Conservation (phyloP, 768 basidiomycete species). For the Austroboletus festivus region DNA sequence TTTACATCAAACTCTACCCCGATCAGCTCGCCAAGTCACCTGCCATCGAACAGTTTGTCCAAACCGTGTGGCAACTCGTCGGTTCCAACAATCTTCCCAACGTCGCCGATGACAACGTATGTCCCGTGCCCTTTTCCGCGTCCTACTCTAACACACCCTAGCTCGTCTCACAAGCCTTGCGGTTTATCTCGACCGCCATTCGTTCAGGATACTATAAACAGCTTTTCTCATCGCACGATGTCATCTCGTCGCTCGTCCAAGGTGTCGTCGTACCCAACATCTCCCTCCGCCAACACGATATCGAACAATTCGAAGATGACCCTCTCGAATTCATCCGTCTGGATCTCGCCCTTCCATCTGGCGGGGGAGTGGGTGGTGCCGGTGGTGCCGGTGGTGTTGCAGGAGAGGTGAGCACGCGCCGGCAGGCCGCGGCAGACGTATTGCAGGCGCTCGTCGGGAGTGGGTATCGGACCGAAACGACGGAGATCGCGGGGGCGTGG, state of each 20-base stretch:
- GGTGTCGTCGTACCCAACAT: slow-evolving; percentile 96
- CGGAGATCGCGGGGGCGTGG: slow-evolving; percentile 83
- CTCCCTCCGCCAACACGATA: slow-evolving; percentile 78
- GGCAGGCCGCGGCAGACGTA: slow-evolving; percentile 95
- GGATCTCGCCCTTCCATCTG: slow-evolving; percentile 68
- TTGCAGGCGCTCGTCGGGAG: slow-evolving; percentile 82
- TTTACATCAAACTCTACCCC: slow-evolving; percentile 80
- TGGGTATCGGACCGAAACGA: slow-evolving; percentile 82
- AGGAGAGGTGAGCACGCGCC: slow-evolving; percentile 76
- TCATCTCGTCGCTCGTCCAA: slow-evolving; percentile 78
- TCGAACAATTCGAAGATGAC: slow-evolving; percentile 96
- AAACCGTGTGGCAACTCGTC: slow-evolving; percentile 87
- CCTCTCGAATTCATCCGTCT: slow-evolving; percentile 92
- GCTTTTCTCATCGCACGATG: slow-evolving; percentile 79
- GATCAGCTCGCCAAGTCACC: slow-evolving; percentile 66
- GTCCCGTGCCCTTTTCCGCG: slow-evolving; percentile 15
- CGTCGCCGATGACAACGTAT: slow-evolving; percentile 71
- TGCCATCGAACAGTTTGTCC: slow-evolving; percentile 72
- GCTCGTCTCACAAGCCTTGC: slow-evolving; percentile 88
- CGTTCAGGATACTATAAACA: slow-evolving; percentile 79
- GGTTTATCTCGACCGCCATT: slow-evolving; percentile 90
- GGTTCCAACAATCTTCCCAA: slow-evolving; percentile 63
- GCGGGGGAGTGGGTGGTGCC: slow-evolving; percentile 33
- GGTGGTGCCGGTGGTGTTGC: slow-evolving; percentile 38
- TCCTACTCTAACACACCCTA: slow-evolving; percentile 20